Evolutionary conservation across 2,329 filamentous ascomycete species (phyloP).

Genomic region (Trichoderma lentiforme): DNA sequence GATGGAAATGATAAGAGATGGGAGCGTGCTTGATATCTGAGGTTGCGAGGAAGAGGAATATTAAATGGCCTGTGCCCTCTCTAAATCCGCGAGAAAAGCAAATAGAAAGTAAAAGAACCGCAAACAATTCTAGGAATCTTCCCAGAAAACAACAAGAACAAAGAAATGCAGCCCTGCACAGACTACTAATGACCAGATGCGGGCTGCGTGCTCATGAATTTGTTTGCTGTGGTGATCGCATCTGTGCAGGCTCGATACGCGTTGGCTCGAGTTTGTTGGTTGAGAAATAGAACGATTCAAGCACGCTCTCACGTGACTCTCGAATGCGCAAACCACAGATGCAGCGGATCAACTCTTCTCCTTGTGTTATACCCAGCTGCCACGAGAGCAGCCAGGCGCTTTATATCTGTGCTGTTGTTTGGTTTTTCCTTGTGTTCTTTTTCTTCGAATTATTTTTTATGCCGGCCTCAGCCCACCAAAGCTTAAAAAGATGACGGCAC

Average conservation of each 20-base stretch:
- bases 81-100: background rate
- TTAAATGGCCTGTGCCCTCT: background rate
- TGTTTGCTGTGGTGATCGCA: background rate
- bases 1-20: background rate
- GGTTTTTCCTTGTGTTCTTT: background rate
- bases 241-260: background rate
- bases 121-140: background rate
- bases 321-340: background rate
- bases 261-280: background rate
- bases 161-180: background rate
- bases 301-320: constrained; percentile 9
- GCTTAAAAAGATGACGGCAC: background rate
- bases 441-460: background rate
- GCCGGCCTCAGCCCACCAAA: background rate
- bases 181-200: background rate
- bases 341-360: background rate
- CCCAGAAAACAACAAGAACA: background rate
- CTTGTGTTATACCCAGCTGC: background rate
- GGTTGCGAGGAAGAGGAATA: background rate
- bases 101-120: background rate
- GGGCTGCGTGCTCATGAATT: background rate
- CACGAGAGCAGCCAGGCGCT: background rate
- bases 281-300: background rate
- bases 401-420: background rate
- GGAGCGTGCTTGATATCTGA: background rate